Conservation (phyloP, 352 stramenopile genomes). For the Pythium volutum region DNA sequence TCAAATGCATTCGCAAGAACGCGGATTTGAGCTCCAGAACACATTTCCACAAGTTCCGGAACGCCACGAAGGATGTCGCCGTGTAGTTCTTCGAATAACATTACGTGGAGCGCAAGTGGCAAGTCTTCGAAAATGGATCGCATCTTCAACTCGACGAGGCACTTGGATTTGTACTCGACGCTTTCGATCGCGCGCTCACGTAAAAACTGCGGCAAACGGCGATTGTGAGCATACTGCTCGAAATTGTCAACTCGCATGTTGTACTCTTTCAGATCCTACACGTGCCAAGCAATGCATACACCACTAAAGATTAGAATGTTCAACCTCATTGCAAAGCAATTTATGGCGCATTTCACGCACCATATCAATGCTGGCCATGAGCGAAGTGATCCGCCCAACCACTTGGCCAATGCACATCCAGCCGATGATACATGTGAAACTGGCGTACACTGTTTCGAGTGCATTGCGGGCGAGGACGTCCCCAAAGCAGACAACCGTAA, state of each 20-base stretch:
- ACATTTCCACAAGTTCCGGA: slow-evolving; percentile 31
- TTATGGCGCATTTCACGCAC: background rate
- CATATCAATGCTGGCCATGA: slow-evolving; percentile 67
- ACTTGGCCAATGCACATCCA: slow-evolving; percentile 78
- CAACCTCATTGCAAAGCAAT: background rate
- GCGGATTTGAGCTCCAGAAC: slow-evolving; percentile 26
- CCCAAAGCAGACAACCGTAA: slow-evolving; percentile 76
- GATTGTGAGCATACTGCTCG: slow-evolving; percentile 57
- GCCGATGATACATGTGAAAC: slow-evolving; percentile 59
- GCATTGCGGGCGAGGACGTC: slow-evolving; percentile 59
- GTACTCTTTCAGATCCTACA: slow-evolving; percentile 37
- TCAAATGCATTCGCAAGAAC: slow-evolving; percentile 43
- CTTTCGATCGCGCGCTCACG: slow-evolving; percentile 53
- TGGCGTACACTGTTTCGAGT: slow-evolving; percentile 48
- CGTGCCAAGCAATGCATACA: background rate
- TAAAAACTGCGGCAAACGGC: slow-evolving; percentile 36
- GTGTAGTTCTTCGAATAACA: slow-evolving; percentile 60
- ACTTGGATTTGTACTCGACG: slow-evolving; percentile 53
- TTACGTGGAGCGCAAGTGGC: slow-evolving; percentile 29
- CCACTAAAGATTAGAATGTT: background rate
- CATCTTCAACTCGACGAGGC: slow-evolving; percentile 39
- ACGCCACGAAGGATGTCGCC: slow-evolving; percentile 29
- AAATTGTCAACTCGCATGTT: slow-evolving; percentile 54
- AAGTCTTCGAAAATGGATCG: slow-evolving; percentile 42
- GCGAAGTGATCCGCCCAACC: slow-evolving; percentile 59